Percentiles rank a stretch among this genome's conserved stretches.
Conservation (phyloP, 2,329 filamentous ascomycete species). For the Juglanconis sp. region DNA sequence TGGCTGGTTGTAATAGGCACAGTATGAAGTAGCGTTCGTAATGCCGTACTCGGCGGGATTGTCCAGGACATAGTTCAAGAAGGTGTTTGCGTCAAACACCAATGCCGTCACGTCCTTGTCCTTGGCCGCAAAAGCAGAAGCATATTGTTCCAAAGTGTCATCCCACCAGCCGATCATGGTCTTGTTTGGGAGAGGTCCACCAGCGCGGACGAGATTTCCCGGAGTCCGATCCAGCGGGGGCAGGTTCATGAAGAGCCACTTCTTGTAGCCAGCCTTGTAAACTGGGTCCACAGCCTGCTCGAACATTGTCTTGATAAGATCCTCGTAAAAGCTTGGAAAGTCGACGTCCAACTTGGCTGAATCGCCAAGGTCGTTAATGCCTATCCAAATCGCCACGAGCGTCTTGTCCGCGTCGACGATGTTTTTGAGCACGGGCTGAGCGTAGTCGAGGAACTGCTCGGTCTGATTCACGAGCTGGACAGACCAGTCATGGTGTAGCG, state of each 20-base stretch:
- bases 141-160: conserved; percentile 31
- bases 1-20: conserved; percentile 23
- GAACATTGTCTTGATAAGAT: conserved; percentile 39
- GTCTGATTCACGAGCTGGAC: conserved; percentile 49
- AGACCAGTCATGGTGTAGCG: conserved; percentile 49
- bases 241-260: conserved; percentile 49
- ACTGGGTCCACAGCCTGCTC: conserved; percentile 35
- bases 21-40: conserved; percentile 28
- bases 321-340: conserved; percentile 43
- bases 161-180: conserved; percentile 46
- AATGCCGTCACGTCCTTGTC: conserved; percentile 22
- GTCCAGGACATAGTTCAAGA: conserved; percentile 29
- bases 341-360: conserved; percentile 38
- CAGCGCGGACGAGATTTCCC: conserved; percentile 29
- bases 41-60: conserved; percentile 25
- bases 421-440: conserved; percentile 34
- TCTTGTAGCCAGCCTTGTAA: conserved; percentile 40
- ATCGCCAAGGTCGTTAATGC: conserved; percentile 55
- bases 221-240: conserved; percentile 47
- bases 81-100: conserved; percentile 31
- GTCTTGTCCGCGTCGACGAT: conserved; percentile 33
- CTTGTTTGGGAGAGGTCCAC: conserved; percentile 38
- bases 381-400: conserved; percentile 52
- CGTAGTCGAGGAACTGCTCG: conserved; percentile 44
- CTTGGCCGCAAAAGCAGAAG: conserved; percentile 28